phyloP scores from a whole-genome alignment of 768 basidiomycete genomes.

The Phaffia australis region DNA sequence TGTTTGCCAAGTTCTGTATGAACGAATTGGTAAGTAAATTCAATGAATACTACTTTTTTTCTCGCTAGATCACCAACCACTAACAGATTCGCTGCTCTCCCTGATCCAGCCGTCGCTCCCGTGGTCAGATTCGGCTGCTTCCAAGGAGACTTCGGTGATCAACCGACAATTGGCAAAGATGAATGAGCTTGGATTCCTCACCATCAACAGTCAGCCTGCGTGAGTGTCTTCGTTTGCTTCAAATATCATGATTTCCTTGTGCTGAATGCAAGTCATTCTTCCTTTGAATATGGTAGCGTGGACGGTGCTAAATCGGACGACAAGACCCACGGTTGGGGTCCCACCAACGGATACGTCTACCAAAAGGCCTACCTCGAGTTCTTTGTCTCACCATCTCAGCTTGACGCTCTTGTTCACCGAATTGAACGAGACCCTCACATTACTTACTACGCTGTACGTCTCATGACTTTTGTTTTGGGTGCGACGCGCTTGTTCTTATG shows the following conservation, averaged over 20 bases:
- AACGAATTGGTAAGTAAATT: constrained; percentile 31
- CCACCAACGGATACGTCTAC: constrained; percentile 84
- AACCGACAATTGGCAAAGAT: constrained; percentile 46
- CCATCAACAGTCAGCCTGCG: constrained; percentile 94
- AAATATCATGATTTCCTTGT: no score
- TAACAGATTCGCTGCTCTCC: not conserved
- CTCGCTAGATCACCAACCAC: not conserved
- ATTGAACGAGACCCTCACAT: constrained; percentile 79
- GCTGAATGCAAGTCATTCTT: not conserved
- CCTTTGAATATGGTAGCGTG: constrained; percentile 40
- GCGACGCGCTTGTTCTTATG: constrained; percentile 22
- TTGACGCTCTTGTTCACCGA: constrained; percentile 59
- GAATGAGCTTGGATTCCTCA: constrained; percentile 85
- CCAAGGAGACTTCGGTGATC: constrained; percentile 39
- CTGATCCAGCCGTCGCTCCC: constrained; percentile 31
- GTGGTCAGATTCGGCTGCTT: constrained; percentile 38
- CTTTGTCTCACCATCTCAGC: constrained; percentile 67
- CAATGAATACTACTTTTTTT: not conserved
- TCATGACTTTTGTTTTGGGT: not conserved
- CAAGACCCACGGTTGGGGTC: constrained; percentile 84
- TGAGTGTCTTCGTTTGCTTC: no score
- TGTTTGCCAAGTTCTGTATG: constrained; percentile 38
- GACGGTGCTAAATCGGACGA: constrained; percentile 79
- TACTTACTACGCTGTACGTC: constrained; percentile 74
- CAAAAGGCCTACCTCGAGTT: constrained; percentile 98